These are phyloP conservation scores for Calvatia gigantea DNA, from an alignment of 768 basidiomycete species.

Conservation along the genomic window DNA sequence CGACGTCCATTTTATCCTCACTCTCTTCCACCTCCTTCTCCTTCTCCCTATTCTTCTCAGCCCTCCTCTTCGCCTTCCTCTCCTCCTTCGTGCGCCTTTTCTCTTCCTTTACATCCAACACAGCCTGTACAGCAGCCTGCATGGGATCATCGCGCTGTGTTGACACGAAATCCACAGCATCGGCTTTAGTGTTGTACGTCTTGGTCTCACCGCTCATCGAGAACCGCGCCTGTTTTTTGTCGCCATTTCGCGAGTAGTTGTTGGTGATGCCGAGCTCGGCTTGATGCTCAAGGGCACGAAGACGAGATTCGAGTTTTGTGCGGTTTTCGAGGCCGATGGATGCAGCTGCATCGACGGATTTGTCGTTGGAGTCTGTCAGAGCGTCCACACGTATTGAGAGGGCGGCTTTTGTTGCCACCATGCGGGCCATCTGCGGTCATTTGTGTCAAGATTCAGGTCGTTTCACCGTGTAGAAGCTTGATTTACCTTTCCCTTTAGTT, in stretches of 20 bases:
- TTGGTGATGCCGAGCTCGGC: constrained; percentile 71
- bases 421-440: constrained; percentile 84
- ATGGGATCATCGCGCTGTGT: constrained; percentile 79
- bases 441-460: too few species aligned
- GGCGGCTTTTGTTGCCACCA: constrained; percentile 98
- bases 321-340: constrained; percentile 92
- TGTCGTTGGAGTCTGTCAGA: constrained; percentile 87
- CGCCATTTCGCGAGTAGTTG: constrained; percentile 50
- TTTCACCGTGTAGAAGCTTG: too few species aligned
- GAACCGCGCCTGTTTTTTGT: constrained; percentile 74
- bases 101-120: constrained; percentile 83
- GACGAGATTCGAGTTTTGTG: constrained; percentile 90
- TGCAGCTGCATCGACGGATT: constrained; percentile 77
- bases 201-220: constrained; percentile 76
- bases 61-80: constrained; percentile 65
- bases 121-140: constrained; percentile 70
- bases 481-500: constrained; percentile 92
- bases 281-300: constrained; percentile 85
- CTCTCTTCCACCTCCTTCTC: constrained; percentile 39
- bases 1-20: constrained; percentile 35
- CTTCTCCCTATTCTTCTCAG: constrained; percentile 38
- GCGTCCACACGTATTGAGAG: constrained; percentile 98
- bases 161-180: constrained; percentile 77
- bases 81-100: constrained; percentile 81
- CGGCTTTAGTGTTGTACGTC: constrained; percentile 85